These are phyloP conservation scores for Leptodermis oblonga DNA, from an alignment of 257 asterid genomes.

Conservation along the genomic window DNA sequence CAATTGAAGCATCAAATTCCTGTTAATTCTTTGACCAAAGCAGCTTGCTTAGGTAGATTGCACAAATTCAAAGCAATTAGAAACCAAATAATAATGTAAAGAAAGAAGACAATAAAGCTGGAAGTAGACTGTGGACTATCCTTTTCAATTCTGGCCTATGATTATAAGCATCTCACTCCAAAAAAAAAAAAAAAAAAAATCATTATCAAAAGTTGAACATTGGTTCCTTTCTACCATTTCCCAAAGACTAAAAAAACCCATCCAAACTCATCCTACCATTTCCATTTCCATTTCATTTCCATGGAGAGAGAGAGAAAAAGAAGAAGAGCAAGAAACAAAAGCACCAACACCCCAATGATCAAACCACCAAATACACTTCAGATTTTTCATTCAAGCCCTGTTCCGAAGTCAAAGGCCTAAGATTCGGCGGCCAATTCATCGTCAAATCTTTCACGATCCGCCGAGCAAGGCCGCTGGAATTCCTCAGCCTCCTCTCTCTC, in stretches of 20 bases:
- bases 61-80: no score
- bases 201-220: conserved; percentile 11
- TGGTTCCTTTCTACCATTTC: conserved; percentile 8
- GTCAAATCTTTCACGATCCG: conserved; percentile 91
- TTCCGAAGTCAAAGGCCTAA: conserved; percentile 76
- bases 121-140: no score
- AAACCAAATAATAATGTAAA: no score
- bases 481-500: conserved; percentile 73
- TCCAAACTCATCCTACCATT: conserved; percentile 6
- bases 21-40: no score
- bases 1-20: no score
- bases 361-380: conserved; percentile 43
- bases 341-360: conserved; percentile 76
- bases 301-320: conserved; percentile 49
- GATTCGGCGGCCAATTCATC: conserved; percentile 92
- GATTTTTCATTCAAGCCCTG: conserved; percentile 65
- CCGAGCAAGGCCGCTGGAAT: conserved; percentile 67
- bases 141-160: no score
- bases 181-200: not conserved
- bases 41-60: no score
- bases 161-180: no score
- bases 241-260: conserved; percentile 14
- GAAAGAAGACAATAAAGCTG: no score
- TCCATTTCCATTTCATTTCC: conserved; percentile 15
- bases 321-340: conserved; percentile 68